These are phyloP conservation scores for Rhodomyrtus psidioides DNA, from an alignment of 441 rosid genomes.

Conservation along the genomic window DNA sequence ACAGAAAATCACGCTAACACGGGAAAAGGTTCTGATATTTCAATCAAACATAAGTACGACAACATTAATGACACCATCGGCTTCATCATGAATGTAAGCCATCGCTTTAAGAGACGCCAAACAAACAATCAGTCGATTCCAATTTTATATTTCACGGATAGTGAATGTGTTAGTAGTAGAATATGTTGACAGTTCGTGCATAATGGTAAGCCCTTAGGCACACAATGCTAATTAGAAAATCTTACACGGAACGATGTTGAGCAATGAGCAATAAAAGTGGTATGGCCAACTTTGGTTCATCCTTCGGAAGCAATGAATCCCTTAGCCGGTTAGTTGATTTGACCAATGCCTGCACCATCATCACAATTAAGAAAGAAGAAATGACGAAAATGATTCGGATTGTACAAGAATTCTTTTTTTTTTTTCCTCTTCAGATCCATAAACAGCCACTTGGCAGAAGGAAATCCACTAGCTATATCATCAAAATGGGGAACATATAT, in stretches of 20 bases:
- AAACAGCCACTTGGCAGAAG: neutral
- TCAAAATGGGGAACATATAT: neutral
- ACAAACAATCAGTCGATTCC: neutral
- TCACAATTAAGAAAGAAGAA: neutral
- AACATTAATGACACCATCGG: neutral
- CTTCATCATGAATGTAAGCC: neutral
- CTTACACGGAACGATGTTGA: conserved; percentile 98
- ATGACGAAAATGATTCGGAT: neutral
- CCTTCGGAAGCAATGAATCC: conserved; percentile 94
- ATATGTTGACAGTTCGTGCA: neutral
- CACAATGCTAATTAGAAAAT: neutral
- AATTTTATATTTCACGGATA: neutral
- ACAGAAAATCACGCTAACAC: neutral
- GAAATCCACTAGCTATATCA: neutral
- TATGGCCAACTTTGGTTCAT: conserved; percentile 91
- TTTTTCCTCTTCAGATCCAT: neutral
- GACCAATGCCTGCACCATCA: conserved; percentile 68
- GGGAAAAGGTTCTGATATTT: neutral
- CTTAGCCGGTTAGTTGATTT: conserved; percentile 92
- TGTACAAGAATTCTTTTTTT: neutral
- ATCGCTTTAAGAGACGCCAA: neutral
- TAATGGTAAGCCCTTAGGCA: neutral
- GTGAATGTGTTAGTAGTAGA: neutral
- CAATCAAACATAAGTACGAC: neutral
- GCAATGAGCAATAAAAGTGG: conserved; percentile 93